Base-by-base conservation (phyloP, 495 filamentous ascomycete genomes). In the Cairneyella variabilis region DNA sequence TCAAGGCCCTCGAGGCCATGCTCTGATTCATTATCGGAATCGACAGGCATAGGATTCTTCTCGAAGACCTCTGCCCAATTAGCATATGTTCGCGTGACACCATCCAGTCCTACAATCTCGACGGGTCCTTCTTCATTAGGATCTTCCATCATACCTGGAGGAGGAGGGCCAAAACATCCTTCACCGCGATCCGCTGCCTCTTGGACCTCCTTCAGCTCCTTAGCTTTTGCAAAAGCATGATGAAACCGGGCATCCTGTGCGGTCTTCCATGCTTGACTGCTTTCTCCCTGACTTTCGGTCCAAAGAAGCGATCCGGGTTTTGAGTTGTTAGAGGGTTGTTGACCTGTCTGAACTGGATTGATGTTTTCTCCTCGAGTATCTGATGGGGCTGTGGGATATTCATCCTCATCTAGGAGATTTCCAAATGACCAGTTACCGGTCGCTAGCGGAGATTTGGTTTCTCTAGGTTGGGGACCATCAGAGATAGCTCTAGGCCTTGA, bases 371-470 rank as follows among this genome's bases (percentile, higher is more conserved):
- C 25, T n/a, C n/a, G n/a, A n/a, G n/a, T n/a, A n/a, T n/a, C n/a
- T n/a, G n/a, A n/a, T n/a, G n/a, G n/a, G n/a, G n/a, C n/a, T n/a
- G n/a, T n/a, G n/a, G n/a, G n/a, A 5, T 36, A 30, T 8, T 45
- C 23, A 20, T 56, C 43, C 21, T 53, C 42, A 21, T 55, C 46
- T 20, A 27, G 48, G 10, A 63, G 44, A 47, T 51, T 60, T 45
- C 52, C 50, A 54, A 64, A 64, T 0, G 68, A 72, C 76, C 76
- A 80, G 46, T 63, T 78, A 59, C 78, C 76, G 51, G 74, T 74
- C 1, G 67, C 74, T 34, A 78, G 53, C 0, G 68, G 71, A 28
- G 76, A 72, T 22, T 48, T 54, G 0, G 43, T 48, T 23, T 65
- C 61, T 14, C 52, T 63, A 5, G 61, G 46, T 34, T 58, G 63